A percentile compares a stretch with the other conserved stretches of the same genome.
These are phyloP conservation scores for Rutidosis leptorrhynchoides DNA, from an alignment of 129 eudicot species.

Conservation along the genomic window DNA sequence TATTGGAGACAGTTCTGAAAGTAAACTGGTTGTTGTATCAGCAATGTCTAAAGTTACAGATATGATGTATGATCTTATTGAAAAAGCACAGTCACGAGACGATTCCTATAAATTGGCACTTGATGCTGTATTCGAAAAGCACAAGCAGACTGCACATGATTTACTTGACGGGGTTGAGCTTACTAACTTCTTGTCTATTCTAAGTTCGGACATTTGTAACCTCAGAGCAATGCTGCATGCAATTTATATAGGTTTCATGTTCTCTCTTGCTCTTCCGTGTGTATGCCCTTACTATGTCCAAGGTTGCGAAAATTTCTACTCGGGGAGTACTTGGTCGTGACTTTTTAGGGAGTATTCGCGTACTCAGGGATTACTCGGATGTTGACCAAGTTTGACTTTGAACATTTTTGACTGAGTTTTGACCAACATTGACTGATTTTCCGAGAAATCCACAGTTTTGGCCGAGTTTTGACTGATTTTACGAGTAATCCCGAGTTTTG, in stretches of 20 bases:
- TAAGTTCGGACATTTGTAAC: conserved; percentile 65
- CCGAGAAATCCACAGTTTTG: too few relatives aligned
- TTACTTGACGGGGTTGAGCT: conserved; percentile 84
- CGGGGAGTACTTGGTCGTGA: too few relatives aligned
- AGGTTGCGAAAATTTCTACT: too few relatives aligned
- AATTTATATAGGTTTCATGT: conserved; percentile 67
- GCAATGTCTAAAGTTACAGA: conserved; percentile 99
- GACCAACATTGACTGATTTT: too few relatives aligned
- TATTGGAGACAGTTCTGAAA: conserved; percentile 55
- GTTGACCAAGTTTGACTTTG: too few relatives aligned
- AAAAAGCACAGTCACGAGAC: conserved; percentile 80
- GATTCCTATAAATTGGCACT: conserved; percentile 65
- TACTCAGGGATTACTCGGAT: too few relatives aligned
- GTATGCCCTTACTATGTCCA: not conserved
- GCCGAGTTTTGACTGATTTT: too few relatives aligned
- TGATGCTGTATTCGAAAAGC: conserved; percentile 88
- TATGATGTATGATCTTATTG: conserved; percentile 94
- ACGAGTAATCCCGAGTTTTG: too few relatives aligned
- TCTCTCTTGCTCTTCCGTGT: conserved; percentile 8
- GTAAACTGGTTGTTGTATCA: conserved; percentile 94
- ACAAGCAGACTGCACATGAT: conserved; percentile 69
- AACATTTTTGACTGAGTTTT: too few relatives aligned
- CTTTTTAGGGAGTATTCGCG: too few relatives aligned
- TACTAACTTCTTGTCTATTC: conserved; percentile 49
- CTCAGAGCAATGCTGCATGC: conserved; percentile 97